A percentile compares a stretch with the other conserved stretches of the same genome.
Conservation (phyloP, 768 basidiomycete species). For the Tubosaeta sp. region DNA sequence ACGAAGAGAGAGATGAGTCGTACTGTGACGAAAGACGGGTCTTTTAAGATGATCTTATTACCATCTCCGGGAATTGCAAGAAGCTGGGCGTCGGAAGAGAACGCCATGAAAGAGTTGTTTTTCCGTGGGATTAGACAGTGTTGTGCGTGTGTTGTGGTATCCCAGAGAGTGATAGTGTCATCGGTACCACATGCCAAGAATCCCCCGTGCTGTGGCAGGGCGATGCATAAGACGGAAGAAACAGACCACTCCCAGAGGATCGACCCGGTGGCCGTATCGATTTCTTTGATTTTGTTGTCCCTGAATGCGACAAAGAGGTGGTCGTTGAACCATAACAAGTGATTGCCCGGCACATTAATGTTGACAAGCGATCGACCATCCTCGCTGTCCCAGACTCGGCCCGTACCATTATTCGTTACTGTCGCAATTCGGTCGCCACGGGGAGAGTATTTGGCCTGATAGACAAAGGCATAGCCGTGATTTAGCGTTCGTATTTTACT, state of each 20-base stretch:
- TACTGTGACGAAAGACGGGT: neutral
- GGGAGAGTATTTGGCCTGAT: neutral
- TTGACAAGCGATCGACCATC: neutral
- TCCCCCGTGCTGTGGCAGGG: neutral
- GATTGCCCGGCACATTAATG: neutral
- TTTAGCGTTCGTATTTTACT: neutral
- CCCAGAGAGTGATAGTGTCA: neutral
- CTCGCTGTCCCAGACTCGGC: neutral
- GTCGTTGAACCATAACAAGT: neutral
- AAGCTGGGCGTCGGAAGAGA: neutral
- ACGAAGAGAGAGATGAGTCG: neutral
- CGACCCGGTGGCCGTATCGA: neutral
- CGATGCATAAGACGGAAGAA: neutral
- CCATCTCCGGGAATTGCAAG: neutral
- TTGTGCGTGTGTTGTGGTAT: neutral
- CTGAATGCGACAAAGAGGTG: neutral
- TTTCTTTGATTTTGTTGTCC: neutral
- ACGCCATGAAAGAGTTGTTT: neutral
- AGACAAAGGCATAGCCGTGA: too few species aligned
- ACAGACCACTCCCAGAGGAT: neutral
- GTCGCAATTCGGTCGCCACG: neutral
- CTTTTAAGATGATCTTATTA: neutral
- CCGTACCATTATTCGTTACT: neutral
- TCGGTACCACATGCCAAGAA: neutral
- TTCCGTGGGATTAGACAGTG: neutral